Evolutionary conservation across 768 basidiomycete genomes (phyloP), one percentile per base, ranked within the genome.

Genomic region (Mycena polygramma): DNA sequence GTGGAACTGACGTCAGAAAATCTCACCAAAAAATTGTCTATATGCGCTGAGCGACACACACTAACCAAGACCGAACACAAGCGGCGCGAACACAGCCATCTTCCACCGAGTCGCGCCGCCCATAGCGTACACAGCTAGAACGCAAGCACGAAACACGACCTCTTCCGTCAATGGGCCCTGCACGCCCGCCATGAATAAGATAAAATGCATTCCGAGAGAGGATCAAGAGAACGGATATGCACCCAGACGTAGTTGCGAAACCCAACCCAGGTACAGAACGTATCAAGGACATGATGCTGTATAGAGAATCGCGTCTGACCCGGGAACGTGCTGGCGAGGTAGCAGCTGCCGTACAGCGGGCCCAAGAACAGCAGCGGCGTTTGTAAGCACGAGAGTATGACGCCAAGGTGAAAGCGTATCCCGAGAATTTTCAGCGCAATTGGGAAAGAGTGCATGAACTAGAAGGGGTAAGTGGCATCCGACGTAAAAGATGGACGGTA

Each of bases 151-250:
- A 78, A 98, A 99, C 11, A 95, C 94, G 35, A 98, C 67, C 79
- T 99, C 97, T 81, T 99, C 97, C 0, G 97, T 97, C 41, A 96
- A 79, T 0, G 97, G 97, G 4, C 88, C 96, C 95, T 96, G 8
- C n/a, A n/a, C n/a, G n/a, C n/a, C n/a, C n/a, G n/a, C 30, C 30
- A 6, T 6, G 30, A 30, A 30, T 30, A 2, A 30, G 30, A 30
- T 30, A 30, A n/a, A n/a, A n/a, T n/a, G n/a, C n/a, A n/a, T n/a
- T n/a, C n/a, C n/a, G n/a, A n/a, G n/a, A n/a, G n/a, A n/a, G n/a
- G n/a, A n/a, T n/a, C n/a, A n/a, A n/a, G n/a, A n/a, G n/a, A n/a
- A n/a, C n/a, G n/a, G n/a, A n/a, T n/a, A n/a, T n/a, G n/a, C n/a
- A n/a, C n/a, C n/a, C n/a, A n/a, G 24, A 84, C 57, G 77, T 91